Conservation (phyloP, 2,329 filamentous ascomycete species). For the Aspergillus sojae region DNA sequence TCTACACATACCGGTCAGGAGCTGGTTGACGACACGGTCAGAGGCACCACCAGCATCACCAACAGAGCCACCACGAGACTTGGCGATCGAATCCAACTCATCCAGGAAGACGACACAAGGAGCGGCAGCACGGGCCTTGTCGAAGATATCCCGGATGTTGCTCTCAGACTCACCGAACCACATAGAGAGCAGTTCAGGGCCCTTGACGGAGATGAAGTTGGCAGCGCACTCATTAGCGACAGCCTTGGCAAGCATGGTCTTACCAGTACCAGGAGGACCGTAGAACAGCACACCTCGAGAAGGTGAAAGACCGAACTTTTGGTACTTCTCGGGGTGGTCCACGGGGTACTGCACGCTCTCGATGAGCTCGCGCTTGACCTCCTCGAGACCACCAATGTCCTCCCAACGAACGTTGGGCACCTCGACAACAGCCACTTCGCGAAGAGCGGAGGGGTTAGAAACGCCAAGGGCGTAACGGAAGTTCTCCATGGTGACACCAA, state of each 20-base stretch:
- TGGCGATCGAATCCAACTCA: constrained; percentile 97
- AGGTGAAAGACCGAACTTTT: constrained; percentile 98
- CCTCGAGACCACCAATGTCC: constrained; percentile 97
- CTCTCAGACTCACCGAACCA: constrained; percentile 99
- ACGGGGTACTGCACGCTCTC: constrained; percentile 99
- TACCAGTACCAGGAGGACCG: constrained; percentile 98
- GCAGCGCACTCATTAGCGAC: constrained; percentile 98
- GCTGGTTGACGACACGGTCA: constrained; percentile 99
- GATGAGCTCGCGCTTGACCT: constrained; percentile 98
- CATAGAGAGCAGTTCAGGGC: constrained; percentile 97
- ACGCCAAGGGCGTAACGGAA: constrained; percentile 98
- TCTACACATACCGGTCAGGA: constrained; percentile 74
- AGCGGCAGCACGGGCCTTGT: constrained; percentile 97
- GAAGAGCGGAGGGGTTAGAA: constrained; percentile 96
- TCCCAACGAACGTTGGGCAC: constrained; percentile 99
- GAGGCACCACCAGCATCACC: constrained; percentile 97
- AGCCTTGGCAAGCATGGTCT: constrained; percentile 98
- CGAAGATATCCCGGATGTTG: constrained; percentile 99
- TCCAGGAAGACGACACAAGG: constrained; percentile 99
- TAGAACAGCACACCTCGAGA: constrained; percentile 99
- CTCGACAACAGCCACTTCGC: constrained; percentile 98
- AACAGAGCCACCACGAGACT: constrained; percentile 94
- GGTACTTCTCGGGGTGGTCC: constrained; percentile 99
- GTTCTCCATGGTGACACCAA: constrained; percentile 99
- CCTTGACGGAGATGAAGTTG: constrained; percentile 99